Evolutionary conservation across 371 early-diverging fungal genomes (phyloP), one percentile per base, ranked within the genome.

Genomic region (Mucor saturninus): DNA sequence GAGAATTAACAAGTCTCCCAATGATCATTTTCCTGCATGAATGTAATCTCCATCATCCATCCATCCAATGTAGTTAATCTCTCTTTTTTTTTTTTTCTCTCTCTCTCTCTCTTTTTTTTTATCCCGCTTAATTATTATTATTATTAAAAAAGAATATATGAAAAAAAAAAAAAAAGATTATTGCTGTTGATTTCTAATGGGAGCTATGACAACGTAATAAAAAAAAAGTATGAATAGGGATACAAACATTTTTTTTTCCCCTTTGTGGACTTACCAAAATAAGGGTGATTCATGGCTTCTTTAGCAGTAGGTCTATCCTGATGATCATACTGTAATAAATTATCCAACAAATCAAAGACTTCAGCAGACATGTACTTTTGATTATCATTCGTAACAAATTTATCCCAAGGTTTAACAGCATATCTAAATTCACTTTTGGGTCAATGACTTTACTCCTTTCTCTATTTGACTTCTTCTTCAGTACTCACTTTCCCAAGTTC

Each of bases 271-370:
- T 60, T 72, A 79, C 85, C 95, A 85, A 99, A 98, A 77, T 95
- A 99, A 49, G 93, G 90, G 68, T 21, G 21, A 21, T 21, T 21
- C 21, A 21, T 21, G 21, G 21, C 21, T 21, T 21, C 21, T 21
- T 21, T 98, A 97, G 99, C 95, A 21, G 97, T 98, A 61, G 95
- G 80, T 52, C 99, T 89, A 74, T 94, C 95, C 73, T 97, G 96
- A 76, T 99, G 99, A 77, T 99, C 99, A 80, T 98, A 99, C 56
- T 91, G 86, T 56, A 99, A 85, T 62, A 99, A 82, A 62, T 92
- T 85, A 73, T 97, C 97, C 65, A 99, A 79, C 65, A 99, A 94
- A 73, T 97, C 97, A 62, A 99, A 85, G 4, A 97, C 92, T 62
- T 95, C 97, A 11, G 92, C 87, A 39, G 93, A 89, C 59, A 95